Evolutionary conservation across 139 green algal species (phyloP), one percentile per base, ranked within the genome.

Genomic region (Pycnococcus provasolii): DNA sequence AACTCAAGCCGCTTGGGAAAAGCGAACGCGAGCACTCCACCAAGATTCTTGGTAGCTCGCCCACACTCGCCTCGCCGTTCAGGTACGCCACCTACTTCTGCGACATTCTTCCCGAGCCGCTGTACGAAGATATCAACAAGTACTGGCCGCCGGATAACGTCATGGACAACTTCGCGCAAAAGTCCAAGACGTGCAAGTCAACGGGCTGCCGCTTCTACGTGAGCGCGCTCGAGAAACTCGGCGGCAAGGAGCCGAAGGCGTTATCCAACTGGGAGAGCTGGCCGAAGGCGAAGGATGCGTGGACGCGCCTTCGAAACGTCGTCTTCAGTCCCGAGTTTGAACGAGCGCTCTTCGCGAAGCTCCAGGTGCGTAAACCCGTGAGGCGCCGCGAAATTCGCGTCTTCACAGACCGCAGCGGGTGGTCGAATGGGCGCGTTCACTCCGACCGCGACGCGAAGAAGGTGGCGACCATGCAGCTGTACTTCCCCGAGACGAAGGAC

Each of bases 251-350:
- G 57, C 9, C 9, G 26, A 63, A 63, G 57, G 15, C 9, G 26
- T 37, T 37, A 55, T 37, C 50, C 11, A 11, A 37, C 13, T 63
- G 57, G 57, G 9, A 39, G 57, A 9, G 15, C 9, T 13, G 11
- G 11, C 9, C 15, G 57, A 13, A 63, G 57, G 57, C 57, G n/a
- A 63, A 41, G 26, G n/a, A 9, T 9, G 11, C 26, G 15, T 63
- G 57, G 57, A 9, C 9, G 26, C 15, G 11, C 15, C 11, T 63
- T 26, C 9, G n/a, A 13, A 13, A 63, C 57, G 26, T 63, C 15
- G 57, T 63, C 9, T 63, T 63, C 57, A 63, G 57, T 13, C 15
- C 15, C 9, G 9, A 26, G 57, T 63, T 63, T 13, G 57, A 63
- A 41, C 9, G 15, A 41, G 57, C 57, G 15, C 57, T 63, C 9